Evolutionary conservation across 192 early-diverging fungal species (phyloP).

Genomic region (Linnemannia exigua): DNA sequence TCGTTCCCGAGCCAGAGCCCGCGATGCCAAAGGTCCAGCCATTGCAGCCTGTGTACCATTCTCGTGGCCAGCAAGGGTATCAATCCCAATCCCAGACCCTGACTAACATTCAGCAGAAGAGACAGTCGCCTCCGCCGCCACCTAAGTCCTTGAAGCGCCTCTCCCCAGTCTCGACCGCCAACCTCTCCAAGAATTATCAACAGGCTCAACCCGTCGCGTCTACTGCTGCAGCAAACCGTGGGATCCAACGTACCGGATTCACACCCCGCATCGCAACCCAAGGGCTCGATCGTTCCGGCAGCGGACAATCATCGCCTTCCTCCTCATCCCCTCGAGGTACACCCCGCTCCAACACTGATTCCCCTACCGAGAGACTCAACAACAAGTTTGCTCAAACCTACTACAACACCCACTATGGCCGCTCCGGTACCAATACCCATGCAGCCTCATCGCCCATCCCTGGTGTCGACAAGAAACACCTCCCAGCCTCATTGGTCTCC

Average conservation of each 20-base stretch:
- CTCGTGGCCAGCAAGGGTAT: neutral
- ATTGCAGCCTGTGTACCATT: neutral
- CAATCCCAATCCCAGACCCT: neutral
- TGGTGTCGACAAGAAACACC: too few relatives aligned
- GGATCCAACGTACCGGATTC: too few relatives aligned
- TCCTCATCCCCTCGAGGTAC: neutral
- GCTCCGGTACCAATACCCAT: neutral
- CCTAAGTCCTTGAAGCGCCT: neutral
- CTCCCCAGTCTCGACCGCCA: neutral
- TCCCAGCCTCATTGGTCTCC: too few relatives aligned
- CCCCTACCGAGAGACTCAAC: slow-evolving; percentile 7
- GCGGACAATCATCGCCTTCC: neutral
- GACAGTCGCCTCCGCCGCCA: neutral
- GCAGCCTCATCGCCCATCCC: neutral
- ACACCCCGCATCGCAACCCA: too few relatives aligned
- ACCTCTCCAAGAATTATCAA: neutral
- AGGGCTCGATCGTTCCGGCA: too few relatives aligned
- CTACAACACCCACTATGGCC: neutral
- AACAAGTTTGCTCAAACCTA: neutral
- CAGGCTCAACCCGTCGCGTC: neutral
- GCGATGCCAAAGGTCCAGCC: neutral
- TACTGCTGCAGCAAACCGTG: neutral
- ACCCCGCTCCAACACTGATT: neutral
- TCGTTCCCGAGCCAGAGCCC: too few relatives aligned
- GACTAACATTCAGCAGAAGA: neutral